Evolutionary conservation across 768 basidiomycete genomes (phyloP), one percentile per base, ranked within the genome.

Genomic region (Psilocybe subaeruginosa): DNA sequence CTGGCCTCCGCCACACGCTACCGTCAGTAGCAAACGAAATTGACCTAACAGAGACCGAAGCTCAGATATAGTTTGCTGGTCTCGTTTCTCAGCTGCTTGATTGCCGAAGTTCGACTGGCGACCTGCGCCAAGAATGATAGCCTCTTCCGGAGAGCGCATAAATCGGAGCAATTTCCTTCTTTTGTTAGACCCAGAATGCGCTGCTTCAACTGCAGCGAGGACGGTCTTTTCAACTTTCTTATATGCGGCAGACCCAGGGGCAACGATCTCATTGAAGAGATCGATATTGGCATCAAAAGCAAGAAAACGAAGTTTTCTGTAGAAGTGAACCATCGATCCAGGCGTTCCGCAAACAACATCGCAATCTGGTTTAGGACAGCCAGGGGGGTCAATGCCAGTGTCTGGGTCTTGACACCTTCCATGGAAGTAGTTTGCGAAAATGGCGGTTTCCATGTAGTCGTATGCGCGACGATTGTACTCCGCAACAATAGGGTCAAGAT

Each of bases 291-390:
- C 60, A 54, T 83, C 75, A 72, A 76, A 86, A 11, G 79, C 84
- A 70, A 88, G 83, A 52, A 66, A 72, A 35, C 73, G 68, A 17
- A 92, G 77, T 30, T 66, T 77, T 7, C 75, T 53, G 73, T 80
- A 92, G 74, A 85, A 89, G 73, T 91, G 89, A 8, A 89, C 82
- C 65, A 93, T 73, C 2, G 90, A 92, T 8, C 91, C 90, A n/a
- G 91, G 89, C 4, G 91, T 92, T 68, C 91, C 90, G 64, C 91
- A 92, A 33, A 91, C 83, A 58, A 91, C 82, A 19, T 89, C 84
- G 69, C 91, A 93, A 68, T 92, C 85, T 37, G 90, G 89, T 65
- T 92, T 90, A 8, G 91, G 91, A 66, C 91, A 92, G 23, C 91
- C 91, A 1, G 74, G 55, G 14, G 90, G 91, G 43, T 89, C 82